Evolutionary conservation across 495 filamentous ascomycete genomes (phyloP).

Genomic region (Xylaria acuta): DNA sequence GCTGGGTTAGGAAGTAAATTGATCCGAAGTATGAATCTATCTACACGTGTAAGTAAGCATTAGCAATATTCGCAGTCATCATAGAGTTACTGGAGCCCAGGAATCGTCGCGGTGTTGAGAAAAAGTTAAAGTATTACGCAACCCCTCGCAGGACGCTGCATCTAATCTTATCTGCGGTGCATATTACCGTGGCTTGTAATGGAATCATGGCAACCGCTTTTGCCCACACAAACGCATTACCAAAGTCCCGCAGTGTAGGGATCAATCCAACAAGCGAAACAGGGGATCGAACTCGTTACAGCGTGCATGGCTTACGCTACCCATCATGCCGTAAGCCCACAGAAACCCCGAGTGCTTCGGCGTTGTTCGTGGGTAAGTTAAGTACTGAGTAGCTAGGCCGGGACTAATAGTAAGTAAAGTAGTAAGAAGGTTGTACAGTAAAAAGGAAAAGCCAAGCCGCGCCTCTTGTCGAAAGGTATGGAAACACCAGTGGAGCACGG

Average conservation of each 20-base stretch:
- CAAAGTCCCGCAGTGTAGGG: neutral
- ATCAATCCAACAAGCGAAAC: neutral
- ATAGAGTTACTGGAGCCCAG: no score
- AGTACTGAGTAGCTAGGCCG: no score
- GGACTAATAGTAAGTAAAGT: no score
- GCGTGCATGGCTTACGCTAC: neutral
- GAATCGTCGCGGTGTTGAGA: conserved; percentile 7
- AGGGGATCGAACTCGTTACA: neutral
- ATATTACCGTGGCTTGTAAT: neutral
- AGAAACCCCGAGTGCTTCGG: neutral
- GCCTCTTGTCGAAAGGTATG: neutral
- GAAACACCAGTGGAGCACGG: conserved; percentile 12
- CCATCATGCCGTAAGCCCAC: no score
- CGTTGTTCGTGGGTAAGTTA: neutral
- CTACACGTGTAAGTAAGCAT: neutral
- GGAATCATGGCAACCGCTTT: conserved; percentile 3
- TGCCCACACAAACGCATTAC: neutral
- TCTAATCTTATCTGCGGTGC: no score
- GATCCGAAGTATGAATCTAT: neutral
- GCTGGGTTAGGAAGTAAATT: neutral
- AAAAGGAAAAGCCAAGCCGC: neutral
- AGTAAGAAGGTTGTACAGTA: neutral
- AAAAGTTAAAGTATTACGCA: conserved; percentile 11
- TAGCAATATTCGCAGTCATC: neutral
- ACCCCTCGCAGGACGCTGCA: neutral